A percentile compares a stretch with the other conserved stretches of the same genome.
Conservation (phyloP, 305 asterid species). For the Fraxinus platypoda region DNA sequence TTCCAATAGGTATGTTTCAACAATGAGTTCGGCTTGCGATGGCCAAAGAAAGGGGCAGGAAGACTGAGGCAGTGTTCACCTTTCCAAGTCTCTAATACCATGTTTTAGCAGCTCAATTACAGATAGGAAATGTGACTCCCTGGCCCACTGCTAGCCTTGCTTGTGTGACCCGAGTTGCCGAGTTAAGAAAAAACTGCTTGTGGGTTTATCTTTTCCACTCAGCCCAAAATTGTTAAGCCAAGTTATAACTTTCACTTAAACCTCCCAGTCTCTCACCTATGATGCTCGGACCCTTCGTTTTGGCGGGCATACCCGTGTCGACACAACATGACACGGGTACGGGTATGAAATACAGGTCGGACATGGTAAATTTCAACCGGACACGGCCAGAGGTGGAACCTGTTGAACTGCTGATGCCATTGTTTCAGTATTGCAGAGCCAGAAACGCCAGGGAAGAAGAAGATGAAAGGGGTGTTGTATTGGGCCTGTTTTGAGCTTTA, state of each 20-base stretch:
- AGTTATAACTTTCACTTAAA: background rate
- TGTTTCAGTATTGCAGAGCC: too few relatives aligned
- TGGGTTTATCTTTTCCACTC: background rate
- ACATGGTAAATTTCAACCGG: too few relatives aligned
- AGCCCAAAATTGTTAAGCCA: background rate
- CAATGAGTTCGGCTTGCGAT: background rate
- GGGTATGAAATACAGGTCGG: too few relatives aligned
- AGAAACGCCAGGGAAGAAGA: too few relatives aligned
- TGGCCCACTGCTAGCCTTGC: background rate
- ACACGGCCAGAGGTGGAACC: too few relatives aligned
- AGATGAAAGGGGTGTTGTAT: too few relatives aligned
- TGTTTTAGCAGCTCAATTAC: background rate
- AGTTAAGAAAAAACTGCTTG: background rate
- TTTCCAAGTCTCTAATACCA: background rate
- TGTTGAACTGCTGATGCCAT: too few relatives aligned
- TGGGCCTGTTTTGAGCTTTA: too few relatives aligned
- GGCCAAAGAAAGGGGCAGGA: background rate
- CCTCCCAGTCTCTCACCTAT: background rate
- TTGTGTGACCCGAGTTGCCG: background rate
- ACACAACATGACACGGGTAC: too few relatives aligned
- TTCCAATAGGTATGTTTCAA: background rate
- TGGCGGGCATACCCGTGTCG: too few relatives aligned
- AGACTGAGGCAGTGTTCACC: background rate
- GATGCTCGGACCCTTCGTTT: too few relatives aligned
- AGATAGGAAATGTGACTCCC: background rate